Conservation (phyloP, 805 yeast species). For the Kuraishia cidri region DNA sequence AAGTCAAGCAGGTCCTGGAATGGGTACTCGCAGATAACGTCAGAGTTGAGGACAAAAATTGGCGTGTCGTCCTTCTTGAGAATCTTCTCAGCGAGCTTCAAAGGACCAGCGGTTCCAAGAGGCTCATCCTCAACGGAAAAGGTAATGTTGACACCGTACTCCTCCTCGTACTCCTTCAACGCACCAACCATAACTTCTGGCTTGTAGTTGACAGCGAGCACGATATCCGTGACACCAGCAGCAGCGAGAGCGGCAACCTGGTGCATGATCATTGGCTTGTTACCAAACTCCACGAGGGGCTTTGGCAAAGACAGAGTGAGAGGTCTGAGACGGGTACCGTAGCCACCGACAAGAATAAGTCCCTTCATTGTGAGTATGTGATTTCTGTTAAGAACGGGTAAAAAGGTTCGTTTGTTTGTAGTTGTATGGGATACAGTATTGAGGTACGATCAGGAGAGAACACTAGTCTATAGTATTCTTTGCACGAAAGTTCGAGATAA, state of each 20-base stretch:
- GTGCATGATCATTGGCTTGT: conserved; percentile 98
- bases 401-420: too few relatives aligned
- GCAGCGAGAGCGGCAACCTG: conserved; percentile 97
- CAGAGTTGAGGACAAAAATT: conserved; percentile 95
- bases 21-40: conserved; percentile 98
- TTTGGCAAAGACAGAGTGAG: conserved; percentile 90
- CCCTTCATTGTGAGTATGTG: conserved; percentile 59
- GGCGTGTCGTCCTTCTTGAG: conserved; percentile 94
- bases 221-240: conserved; percentile 98
- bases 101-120: conserved; percentile 98
- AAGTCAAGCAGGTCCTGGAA: conserved; percentile 84
- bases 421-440: background rate
- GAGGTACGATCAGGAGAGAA: background rate
- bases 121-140: conserved; percentile 99
- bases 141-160: conserved; percentile 90
- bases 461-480: background rate
- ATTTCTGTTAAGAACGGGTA: too few relatives aligned
- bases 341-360: conserved; percentile 97
- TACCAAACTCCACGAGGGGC: conserved; percentile 96
- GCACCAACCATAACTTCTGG: conserved; percentile 99
- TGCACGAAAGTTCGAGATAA: background rate
- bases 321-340: conserved; percentile 99
- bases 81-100: conserved; percentile 91
- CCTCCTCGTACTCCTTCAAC: conserved; percentile 86
- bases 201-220: conserved; percentile 96